Percentiles rank a stretch among this genome's conserved stretches.
Evolutionary conservation across 768 basidiomycete species (phyloP).

Genomic region (Gelatoporia subvermispora): DNA sequence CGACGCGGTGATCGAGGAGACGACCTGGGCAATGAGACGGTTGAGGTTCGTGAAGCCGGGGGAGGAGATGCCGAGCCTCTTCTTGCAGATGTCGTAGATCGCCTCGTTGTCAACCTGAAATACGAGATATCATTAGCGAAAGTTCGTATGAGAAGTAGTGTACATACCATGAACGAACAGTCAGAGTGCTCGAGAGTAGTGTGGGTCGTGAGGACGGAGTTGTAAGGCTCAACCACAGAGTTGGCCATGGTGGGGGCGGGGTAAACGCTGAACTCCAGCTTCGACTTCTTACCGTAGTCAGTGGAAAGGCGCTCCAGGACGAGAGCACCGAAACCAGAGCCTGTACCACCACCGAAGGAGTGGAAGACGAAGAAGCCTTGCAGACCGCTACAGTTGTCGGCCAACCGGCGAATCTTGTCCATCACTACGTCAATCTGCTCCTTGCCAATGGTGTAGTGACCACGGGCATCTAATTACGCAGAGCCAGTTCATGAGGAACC

Average conservation of each 20-base stretch:
- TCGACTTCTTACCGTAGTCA: constrained; percentile 99
- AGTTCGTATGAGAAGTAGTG: background rate
- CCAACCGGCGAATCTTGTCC: constrained; percentile 94
- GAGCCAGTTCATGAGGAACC: constrained; percentile 8
- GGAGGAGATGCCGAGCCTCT: constrained; percentile 50
- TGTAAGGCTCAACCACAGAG: constrained; percentile 99
- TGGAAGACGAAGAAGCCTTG: constrained; percentile 99
- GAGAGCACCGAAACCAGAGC: constrained; percentile 97
- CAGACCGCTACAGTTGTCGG: constrained; percentile 96
- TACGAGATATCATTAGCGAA: background rate
- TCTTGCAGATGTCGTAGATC: constrained; percentile 62
- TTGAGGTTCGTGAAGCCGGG: constrained; percentile 64
- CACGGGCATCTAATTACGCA: constrained; percentile 75
- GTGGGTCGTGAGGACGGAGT: constrained; percentile 96
- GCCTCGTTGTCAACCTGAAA: constrained; percentile 54
- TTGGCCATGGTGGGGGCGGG: constrained; percentile 91
- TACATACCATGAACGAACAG: constrained; percentile 94
- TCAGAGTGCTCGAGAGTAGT: constrained; percentile 99
- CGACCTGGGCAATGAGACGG: constrained; percentile 64
- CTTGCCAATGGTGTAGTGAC: constrained; percentile 98
- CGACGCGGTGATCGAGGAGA: constrained; percentile 39
- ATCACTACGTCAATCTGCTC: constrained; percentile 96
- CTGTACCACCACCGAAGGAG: constrained; percentile 99
- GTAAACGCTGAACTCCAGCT: constrained; percentile 97
- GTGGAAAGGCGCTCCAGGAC: constrained; percentile 94